Conservation (phyloP, 176 grass and related monocot genomes). For the Paspalum notatum region DNA sequence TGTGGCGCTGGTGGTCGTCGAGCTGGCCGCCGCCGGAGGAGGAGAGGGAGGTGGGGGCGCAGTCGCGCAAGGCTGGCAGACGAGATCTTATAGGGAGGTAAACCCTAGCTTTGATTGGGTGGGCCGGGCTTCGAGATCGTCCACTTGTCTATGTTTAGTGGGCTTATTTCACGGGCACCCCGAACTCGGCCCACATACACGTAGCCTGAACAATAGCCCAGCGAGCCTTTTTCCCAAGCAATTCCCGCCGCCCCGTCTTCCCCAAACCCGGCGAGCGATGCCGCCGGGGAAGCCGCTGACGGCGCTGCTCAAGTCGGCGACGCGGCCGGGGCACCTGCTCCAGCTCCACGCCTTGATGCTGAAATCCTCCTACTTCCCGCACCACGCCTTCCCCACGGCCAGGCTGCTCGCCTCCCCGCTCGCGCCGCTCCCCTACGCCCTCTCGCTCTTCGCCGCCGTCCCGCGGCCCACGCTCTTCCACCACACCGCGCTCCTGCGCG, state of each 20-base stretch:
- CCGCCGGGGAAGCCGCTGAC: slow-evolving; percentile 28
- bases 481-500: slow-evolving; percentile 52
- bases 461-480: slow-evolving; percentile 56
- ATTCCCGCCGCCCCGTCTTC: background rate
- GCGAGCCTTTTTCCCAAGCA: background rate
- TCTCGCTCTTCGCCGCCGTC: slow-evolving; percentile 60
- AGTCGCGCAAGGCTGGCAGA: background rate
- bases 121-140: background rate
- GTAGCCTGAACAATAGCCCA: too few species aligned
- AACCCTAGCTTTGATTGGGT: slow-evolving; percentile 30
- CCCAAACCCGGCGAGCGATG: slow-evolving; percentile 15
- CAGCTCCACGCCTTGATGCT: slow-evolving; percentile 60
- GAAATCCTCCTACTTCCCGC: slow-evolving; percentile 53
- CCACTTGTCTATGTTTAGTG: background rate
- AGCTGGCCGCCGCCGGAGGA: slow-evolving; percentile 25
- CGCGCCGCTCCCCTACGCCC: slow-evolving; percentile 47
- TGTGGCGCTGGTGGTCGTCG: background rate
- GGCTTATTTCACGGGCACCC: background rate
- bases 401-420: slow-evolving; percentile 63
- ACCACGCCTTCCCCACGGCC: slow-evolving; percentile 50
- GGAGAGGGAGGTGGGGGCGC: background rate
- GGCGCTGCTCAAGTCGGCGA: slow-evolving; percentile 47
- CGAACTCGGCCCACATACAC: background rate
- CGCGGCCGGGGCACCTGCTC: slow-evolving; percentile 37
- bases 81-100: slow-evolving; percentile 13